Conservation (phyloP, 768 basidiomycete genomes). For the Hemileccinum rubropunctum region DNA sequence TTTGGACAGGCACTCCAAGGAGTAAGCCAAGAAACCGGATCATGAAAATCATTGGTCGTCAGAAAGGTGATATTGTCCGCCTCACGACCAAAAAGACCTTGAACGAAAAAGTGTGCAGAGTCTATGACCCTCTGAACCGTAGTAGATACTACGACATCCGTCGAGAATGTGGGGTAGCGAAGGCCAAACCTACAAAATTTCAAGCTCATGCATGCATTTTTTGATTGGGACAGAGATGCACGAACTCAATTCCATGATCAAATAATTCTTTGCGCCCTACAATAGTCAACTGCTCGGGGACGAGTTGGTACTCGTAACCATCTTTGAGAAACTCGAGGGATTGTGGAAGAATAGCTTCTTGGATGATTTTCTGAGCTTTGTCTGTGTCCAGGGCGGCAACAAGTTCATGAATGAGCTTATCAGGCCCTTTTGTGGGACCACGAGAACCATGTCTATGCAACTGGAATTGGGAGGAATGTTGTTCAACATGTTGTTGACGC, state of each 20-base stretch:
- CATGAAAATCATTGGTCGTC: conserved; percentile 32
- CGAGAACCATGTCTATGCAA: conserved; percentile 43
- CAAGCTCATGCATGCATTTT: no score
- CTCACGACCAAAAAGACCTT: conserved; percentile 37
- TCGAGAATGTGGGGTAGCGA: conserved; percentile 19
- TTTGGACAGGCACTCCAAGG: conserved; percentile 37
- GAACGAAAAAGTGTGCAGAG: conserved; percentile 39
- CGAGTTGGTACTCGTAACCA: conserved; percentile 34
- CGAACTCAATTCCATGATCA: conserved; percentile 39
- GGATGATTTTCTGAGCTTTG: no score
- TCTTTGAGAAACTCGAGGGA: conserved; percentile 36
- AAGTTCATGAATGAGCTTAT: no score
- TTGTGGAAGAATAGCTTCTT: no score
- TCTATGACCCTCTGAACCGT: conserved; percentile 32
- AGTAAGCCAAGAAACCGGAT: conserved; percentile 39
- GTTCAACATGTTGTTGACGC: no score
- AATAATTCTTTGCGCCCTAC: conserved; percentile 39
- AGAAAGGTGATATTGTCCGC: conserved; percentile 24
- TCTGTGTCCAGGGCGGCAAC: no score
- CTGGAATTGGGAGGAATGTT: conserved; percentile 14
- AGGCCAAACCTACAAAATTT: conserved; percentile 17
- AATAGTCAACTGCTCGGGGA: conserved; percentile 35
- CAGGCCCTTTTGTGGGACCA: conserved; percentile 19
- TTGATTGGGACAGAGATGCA: neutral
- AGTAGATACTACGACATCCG: conserved; percentile 14